A percentile compares a stretch with the other conserved stretches of the same genome.
Evolutionary conservation across 2,329 filamentous ascomycete species (phyloP).

Genomic region (Daldinia sp.): DNA sequence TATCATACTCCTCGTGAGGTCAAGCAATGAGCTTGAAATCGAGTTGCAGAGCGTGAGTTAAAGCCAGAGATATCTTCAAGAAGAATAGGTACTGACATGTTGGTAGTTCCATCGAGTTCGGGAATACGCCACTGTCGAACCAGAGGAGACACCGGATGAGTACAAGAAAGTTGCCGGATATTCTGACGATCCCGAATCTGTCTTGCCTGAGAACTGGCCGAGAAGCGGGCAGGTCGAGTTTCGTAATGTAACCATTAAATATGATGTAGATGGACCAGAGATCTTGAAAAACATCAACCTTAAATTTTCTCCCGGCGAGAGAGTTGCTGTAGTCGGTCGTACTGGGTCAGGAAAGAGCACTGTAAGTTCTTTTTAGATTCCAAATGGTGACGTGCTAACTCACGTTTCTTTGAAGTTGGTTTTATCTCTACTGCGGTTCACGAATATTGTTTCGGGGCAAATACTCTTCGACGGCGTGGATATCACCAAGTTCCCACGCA

Average conservation of each 20-base stretch:
- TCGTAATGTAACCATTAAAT: slow-evolving; percentile 63
- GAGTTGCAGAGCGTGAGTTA: slow-evolving; percentile 67
- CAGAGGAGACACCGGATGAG: slow-evolving; percentile 59
- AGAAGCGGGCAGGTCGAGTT: slow-evolving; percentile 63
- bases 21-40: slow-evolving; percentile 68
- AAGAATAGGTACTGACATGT: slow-evolving; percentile 10
- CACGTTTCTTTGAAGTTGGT: slow-evolving; percentile 55
- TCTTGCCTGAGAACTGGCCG: slow-evolving; percentile 60
- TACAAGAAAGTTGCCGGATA: slow-evolving; percentile 57
- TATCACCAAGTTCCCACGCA: slow-evolving; percentile 64
- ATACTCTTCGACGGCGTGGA: slow-evolving; percentile 69
- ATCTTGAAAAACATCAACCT: slow-evolving; percentile 65
- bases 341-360: slow-evolving; percentile 89
- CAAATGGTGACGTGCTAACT: slow-evolving; percentile 20
- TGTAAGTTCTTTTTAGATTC: slow-evolving; percentile 56
- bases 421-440: slow-evolving; percentile 67
- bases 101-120: slow-evolving; percentile 62
- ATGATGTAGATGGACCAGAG: slow-evolving; percentile 59
- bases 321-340: slow-evolving; percentile 82
- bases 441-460: slow-evolving; percentile 63
- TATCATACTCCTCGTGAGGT: slow-evolving; percentile 64
- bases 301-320: slow-evolving; percentile 73
- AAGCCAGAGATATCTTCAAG: not conserved
- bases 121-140: slow-evolving; percentile 61
- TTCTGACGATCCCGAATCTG: slow-evolving; percentile 54